Conservation (phyloP, 345 rosid genomes). For the Eucalyptus curtisii region DNA sequence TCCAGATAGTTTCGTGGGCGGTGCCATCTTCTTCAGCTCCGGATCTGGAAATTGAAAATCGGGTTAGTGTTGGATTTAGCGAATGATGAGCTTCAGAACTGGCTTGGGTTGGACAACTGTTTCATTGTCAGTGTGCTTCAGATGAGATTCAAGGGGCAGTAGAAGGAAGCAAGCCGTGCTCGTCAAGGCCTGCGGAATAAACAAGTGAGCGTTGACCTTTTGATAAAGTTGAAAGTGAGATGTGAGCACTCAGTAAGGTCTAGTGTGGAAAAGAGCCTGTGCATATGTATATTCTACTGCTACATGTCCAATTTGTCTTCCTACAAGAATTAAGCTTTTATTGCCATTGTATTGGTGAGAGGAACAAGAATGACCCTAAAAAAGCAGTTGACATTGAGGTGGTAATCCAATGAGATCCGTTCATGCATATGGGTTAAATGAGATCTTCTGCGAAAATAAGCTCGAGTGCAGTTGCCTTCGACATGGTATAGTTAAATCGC, state of each 20-base stretch:
- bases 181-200: not conserved
- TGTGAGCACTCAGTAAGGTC: not conserved
- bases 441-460: not conserved
- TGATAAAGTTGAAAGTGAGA: rapidly evolving
- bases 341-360: not conserved
- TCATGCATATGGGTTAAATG: not conserved
- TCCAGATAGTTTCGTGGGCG: slow-evolving; percentile 9
- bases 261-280: not conserved
- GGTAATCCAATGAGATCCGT: not conserved
- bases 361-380: not conserved
- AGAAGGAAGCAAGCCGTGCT: not conserved
- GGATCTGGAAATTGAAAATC: not conserved
- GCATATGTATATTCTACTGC: not conserved
- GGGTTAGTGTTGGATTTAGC: not conserved
- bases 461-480: not conserved
- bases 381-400: not conserved
- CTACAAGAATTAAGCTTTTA: not conserved
- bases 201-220: not conserved
- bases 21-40: slow-evolving; percentile 13
- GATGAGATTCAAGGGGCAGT: not conserved
- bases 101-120: not conserved
- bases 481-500: not conserved
- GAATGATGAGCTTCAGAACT: not conserved
- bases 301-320: not conserved
- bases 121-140: not conserved